Evolutionary conservation across 768 basidiomycete genomes (phyloP).

Genomic region (Hypholoma sublateritium): DNA sequence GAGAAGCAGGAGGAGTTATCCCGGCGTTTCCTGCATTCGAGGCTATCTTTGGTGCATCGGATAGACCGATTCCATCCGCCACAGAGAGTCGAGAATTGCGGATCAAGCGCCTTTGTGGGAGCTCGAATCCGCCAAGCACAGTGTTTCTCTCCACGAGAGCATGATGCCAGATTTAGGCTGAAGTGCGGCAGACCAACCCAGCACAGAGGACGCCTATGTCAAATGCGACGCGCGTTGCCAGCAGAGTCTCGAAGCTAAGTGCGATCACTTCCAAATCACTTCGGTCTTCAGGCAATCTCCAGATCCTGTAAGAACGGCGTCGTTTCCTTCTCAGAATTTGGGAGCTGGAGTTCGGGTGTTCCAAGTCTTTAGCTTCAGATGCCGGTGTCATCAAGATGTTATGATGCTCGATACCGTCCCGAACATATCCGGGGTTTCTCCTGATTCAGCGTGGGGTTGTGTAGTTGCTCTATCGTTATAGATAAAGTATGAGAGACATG

Average conservation of each 20-base stretch:
- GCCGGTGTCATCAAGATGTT: neutral
- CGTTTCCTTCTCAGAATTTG: neutral
- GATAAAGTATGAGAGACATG: too few species aligned
- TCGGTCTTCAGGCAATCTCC: neutral
- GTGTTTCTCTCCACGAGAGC: too few species aligned
- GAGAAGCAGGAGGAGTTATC: conserved; percentile 13
- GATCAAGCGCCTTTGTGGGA: neutral
- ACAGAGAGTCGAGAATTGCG: neutral
- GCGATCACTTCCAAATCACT: too few species aligned
- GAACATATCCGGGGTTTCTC: too few species aligned
- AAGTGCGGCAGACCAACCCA: too few species aligned
- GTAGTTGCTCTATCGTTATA: too few species aligned
- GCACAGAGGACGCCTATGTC: too few species aligned
- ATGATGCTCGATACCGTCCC: neutral
- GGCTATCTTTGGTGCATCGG: conserved; percentile 2
- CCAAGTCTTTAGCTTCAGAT: neutral
- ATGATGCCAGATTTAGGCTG: too few species aligned
- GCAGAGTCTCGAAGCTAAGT: neutral
- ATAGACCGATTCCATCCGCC: neutral
- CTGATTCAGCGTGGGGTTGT: too few species aligned
- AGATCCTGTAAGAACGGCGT: neutral
- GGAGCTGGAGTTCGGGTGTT: neutral
- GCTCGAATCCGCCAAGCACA: too few species aligned
- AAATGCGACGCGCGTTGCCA: neutral
- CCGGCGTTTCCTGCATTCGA: conserved; percentile 7